Percentiles rank a stretch among this genome's conserved stretches.
Evolutionary conservation across 2,329 filamentous ascomycete genomes (phyloP).

Genomic region (Calonectria hongkongensis): DNA sequence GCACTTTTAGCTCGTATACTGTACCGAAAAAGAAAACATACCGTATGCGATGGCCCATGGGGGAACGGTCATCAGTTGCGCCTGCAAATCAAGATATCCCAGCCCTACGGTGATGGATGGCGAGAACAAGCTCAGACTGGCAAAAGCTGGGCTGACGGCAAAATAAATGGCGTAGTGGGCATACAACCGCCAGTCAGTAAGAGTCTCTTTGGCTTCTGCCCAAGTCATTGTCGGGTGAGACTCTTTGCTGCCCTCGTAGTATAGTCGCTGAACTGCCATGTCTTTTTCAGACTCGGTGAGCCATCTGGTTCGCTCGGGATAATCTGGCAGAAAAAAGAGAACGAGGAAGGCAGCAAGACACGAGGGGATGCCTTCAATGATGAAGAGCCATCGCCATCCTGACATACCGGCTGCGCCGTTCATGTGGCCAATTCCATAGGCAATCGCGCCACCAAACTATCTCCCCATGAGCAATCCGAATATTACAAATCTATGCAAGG

Average conservation of each 20-base stretch:
- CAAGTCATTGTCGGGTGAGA: slow-evolving; percentile 78
- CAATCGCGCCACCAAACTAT: slow-evolving; percentile 81
- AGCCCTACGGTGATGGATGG: slow-evolving; percentile 76
- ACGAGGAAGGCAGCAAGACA: slow-evolving; percentile 77
- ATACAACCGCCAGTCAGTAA: slow-evolving; percentile 81
- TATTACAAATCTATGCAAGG: not conserved
- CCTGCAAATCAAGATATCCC: slow-evolving; percentile 70
- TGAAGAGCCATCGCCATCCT: slow-evolving; percentile 82
- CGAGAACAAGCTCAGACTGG: slow-evolving; percentile 76
- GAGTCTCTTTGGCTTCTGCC: slow-evolving; percentile 80
- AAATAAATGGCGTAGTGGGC: slow-evolving; percentile 76
- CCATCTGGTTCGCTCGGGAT: slow-evolving; percentile 78
- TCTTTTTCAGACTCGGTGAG: slow-evolving; percentile 76
- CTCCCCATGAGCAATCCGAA: slow-evolving; percentile 24
- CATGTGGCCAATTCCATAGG: slow-evolving; percentile 84
- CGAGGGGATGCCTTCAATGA: slow-evolving; percentile 79
- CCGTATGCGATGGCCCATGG: slow-evolving; percentile 78
- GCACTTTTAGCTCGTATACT: not conserved
- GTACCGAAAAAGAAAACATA: slow-evolving; percentile 49
- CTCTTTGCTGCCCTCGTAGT: slow-evolving; percentile 71
- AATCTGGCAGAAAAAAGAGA: slow-evolving; percentile 82
- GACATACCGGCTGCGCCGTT: slow-evolving; percentile 76
- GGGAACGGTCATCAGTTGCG: slow-evolving; percentile 80
- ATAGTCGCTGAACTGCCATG: slow-evolving; percentile 68
- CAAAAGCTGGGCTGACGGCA: slow-evolving; percentile 73